These are phyloP conservation scores for Priceomyces medius DNA, from an alignment of 805 yeast species.

Conservation along the genomic window DNA sequence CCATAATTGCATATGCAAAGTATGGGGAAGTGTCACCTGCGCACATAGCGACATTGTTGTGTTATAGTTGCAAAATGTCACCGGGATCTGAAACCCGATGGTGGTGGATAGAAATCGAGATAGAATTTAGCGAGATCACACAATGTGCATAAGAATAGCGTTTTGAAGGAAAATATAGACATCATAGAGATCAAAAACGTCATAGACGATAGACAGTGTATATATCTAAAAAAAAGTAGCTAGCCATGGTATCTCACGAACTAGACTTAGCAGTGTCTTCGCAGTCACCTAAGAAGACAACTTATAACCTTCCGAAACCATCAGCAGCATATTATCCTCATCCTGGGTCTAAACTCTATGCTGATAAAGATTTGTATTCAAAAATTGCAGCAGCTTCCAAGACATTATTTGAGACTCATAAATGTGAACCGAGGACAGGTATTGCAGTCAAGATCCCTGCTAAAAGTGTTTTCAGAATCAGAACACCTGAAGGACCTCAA, in stretches of 20 bases:
- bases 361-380: constrained; percentile 48
- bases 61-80: background rate
- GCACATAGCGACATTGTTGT: too few species aligned
- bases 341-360: constrained; percentile 52
- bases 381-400: constrained; percentile 45
- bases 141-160: background rate
- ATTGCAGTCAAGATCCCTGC: constrained; percentile 64
- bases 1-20: constrained; percentile 1
- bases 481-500: constrained; percentile 69
- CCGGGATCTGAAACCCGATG: background rate
- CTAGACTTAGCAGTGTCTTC: constrained; percentile 21
- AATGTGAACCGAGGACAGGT: constrained; percentile 56
- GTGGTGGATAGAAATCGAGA: background rate
- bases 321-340: constrained; percentile 58
- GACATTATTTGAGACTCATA: constrained; percentile 40
- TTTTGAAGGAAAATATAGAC: background rate
- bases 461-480: constrained; percentile 55
- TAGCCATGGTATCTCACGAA: background rate
- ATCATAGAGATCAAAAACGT: too few species aligned
- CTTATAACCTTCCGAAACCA: constrained; percentile 43
- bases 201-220: too few species aligned
- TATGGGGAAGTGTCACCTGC: too few species aligned
- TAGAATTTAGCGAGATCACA: background rate
- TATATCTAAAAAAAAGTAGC: too few species aligned
- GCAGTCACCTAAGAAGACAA: constrained; percentile 32